Percentiles rank a stretch among this genome's conserved stretches.
Evolutionary conservation across 2,329 filamentous ascomycete species (phyloP).

Genomic region (Celoporthe dispersa): DNA sequence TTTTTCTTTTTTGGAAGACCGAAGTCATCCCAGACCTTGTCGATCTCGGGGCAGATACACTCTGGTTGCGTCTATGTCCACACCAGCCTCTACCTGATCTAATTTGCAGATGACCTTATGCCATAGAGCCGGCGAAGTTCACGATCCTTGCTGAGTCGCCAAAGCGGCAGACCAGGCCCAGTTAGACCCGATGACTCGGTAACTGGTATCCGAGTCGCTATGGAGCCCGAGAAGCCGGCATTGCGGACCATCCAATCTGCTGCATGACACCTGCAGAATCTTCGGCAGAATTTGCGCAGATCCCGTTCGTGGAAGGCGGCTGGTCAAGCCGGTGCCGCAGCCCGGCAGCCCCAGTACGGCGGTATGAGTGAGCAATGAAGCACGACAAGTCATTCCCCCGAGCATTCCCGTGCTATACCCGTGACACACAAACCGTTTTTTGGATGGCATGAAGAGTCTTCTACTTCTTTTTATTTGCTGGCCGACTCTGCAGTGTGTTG

Average conservation of each 20-base stretch:
- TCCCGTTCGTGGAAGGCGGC: background rate
- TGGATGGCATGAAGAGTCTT: background rate
- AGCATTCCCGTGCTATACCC: conserved; percentile 12
- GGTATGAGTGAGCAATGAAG: background rate
- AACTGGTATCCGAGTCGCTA: background rate
- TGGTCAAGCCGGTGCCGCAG: background rate
- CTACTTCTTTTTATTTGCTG: background rate
- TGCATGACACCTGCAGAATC: background rate
- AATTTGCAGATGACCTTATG: background rate
- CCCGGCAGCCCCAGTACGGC: background rate
- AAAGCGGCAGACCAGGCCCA: background rate
- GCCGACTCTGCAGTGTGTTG: background rate
- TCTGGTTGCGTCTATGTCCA: background rate
- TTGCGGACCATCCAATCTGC: background rate
- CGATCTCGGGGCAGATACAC: background rate
- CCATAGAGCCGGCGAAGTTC: background rate
- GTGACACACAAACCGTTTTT: background rate
- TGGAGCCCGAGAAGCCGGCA: background rate
- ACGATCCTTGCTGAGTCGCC: background rate
- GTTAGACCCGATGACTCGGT: background rate
- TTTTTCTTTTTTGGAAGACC: background rate
- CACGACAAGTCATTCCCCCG: background rate
- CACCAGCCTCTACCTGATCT: background rate
- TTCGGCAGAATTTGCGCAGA: background rate
- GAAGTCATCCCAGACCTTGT: background rate